phyloP scores from a whole-genome alignment of 352 stramenopile species.

The Phytophthora pisi region DNA sequence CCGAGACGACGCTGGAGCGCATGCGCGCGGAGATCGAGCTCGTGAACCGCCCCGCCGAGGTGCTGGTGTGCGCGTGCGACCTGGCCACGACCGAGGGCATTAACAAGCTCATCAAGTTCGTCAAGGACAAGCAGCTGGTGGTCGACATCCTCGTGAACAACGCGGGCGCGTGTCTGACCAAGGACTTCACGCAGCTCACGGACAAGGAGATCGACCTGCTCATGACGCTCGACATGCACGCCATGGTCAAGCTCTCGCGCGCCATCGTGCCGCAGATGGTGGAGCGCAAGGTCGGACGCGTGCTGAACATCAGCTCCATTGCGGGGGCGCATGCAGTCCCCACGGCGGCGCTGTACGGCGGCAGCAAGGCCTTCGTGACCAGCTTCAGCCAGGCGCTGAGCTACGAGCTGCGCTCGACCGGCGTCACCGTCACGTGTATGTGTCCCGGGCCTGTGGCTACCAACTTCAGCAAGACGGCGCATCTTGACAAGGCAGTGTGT shows the following conservation, averaged over 20 bases:
- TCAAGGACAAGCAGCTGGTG: slow-evolving; percentile 61
- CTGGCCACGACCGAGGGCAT: slow-evolving; percentile 58
- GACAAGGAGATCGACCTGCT: slow-evolving; percentile 58
- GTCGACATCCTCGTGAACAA: slow-evolving; percentile 91
- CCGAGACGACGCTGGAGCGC: slow-evolving; percentile 63
- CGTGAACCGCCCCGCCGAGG: slow-evolving; percentile 63
- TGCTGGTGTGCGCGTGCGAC: slow-evolving; percentile 67
- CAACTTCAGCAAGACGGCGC: slow-evolving; percentile 64
- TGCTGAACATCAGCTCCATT: slow-evolving; percentile 86
- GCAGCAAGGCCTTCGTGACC: slow-evolving; percentile 78
- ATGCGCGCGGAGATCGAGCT: slow-evolving; percentile 81
- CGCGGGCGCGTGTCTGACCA: slow-evolving; percentile 48
- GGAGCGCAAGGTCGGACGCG: slow-evolving; percentile 60
- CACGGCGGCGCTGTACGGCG: slow-evolving; percentile 74
- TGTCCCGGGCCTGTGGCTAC: slow-evolving; percentile 69
- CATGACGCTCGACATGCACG: slow-evolving; percentile 73
- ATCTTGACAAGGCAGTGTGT: slow-evolving; percentile 41
- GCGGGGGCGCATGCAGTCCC: slow-evolving; percentile 54
- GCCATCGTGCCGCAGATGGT: slow-evolving; percentile 80
- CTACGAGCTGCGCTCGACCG: slow-evolving; percentile 78
- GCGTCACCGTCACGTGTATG: slow-evolving; percentile 85
- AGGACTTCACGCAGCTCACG: slow-evolving; percentile 52
- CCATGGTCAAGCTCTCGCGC: slow-evolving; percentile 64
- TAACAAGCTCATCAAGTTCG: slow-evolving; percentile 58
- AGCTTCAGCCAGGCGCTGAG: slow-evolving; percentile 81